Conservation (phyloP, 2,329 filamentous ascomycete genomes). For the Colletotrichum sublineola region DNA sequence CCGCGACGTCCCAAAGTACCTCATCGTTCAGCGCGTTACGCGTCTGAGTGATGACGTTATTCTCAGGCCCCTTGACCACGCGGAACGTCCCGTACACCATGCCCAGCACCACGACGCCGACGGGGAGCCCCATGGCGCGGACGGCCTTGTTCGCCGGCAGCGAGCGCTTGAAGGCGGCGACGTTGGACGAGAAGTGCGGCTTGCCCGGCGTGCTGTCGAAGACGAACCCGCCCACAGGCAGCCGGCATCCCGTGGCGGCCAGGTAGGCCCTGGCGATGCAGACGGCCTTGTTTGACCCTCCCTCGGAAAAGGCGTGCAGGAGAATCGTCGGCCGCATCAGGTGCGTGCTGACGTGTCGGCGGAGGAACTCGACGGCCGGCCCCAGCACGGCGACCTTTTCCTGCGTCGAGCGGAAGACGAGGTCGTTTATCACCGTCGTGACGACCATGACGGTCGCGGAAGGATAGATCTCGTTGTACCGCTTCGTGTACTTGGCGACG, state of each 20-base stretch:
- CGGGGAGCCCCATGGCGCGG: neutral
- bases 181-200: conserved; percentile 14
- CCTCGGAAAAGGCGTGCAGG: conserved; percentile 21
- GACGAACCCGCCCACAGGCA: conserved; percentile 7
- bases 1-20: neutral
- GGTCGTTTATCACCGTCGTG: conserved; percentile 12
- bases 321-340: neutral
- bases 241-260: neutral
- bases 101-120: neutral
- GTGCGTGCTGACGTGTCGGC: neutral
- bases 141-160: conserved; percentile 6
- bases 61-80: conserved; percentile 3
- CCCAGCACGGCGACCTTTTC: conserved; percentile 3
- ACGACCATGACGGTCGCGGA: neutral
- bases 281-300: conserved; percentile 17
- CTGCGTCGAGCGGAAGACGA: conserved; percentile 10
- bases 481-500: conserved; percentile 19
- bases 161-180: conserved; percentile 21
- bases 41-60: conserved; percentile 9
- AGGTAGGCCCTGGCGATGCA: conserved; percentile 14
- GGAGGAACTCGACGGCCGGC: conserved; percentile 12
- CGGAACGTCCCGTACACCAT: conserved; percentile 2
- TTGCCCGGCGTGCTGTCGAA: conserved; percentile 22
- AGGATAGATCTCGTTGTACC: conserved; percentile 2
- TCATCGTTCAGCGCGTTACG: conserved; percentile 9